Evolutionary conservation across 129 eudicot species (phyloP).

Genomic region (Artemisia argyi): DNA sequence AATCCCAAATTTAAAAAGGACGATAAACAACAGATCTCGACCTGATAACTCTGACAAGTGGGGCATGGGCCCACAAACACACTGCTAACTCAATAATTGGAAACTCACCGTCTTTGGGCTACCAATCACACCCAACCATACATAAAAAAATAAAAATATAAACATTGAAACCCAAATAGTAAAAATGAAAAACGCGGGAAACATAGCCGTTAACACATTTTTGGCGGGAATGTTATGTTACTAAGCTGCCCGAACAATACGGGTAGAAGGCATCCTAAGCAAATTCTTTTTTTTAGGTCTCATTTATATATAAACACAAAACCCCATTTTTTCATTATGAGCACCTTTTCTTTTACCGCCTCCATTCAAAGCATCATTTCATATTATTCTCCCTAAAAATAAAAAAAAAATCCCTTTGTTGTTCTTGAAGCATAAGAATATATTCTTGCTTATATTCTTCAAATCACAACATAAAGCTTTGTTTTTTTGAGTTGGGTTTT

Average conservation of each 20-base stretch:
- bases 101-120: slow-evolving; percentile 26
- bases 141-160: background rate
- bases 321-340: background rate
- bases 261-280: slow-evolving; percentile 53
- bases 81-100: slow-evolving; percentile 23
- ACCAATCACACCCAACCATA: slow-evolving; percentile 24
- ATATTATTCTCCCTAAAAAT: slow-evolving; percentile 6
- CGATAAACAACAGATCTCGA: background rate
- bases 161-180: slow-evolving; percentile 28
- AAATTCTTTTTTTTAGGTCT: slow-evolving; percentile 17
- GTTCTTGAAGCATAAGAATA: slow-evolving; percentile 33
- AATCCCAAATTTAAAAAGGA: slow-evolving; percentile 6
- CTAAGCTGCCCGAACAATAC: slow-evolving; percentile 46
- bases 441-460: slow-evolving; percentile 28
- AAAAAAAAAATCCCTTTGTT: background rate
- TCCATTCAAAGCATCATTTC: slow-evolving; percentile 20
- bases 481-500: slow-evolving; percentile 19
- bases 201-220: slow-evolving; percentile 54
- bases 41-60: slow-evolving; percentile 18
- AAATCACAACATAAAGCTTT: slow-evolving; percentile 16
- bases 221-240: slow-evolving; percentile 35
- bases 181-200: slow-evolving; percentile 45
- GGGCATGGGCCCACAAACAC: slow-evolving; percentile 28
- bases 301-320: slow-evolving; percentile 8
- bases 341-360: slow-evolving; percentile 43